Percentiles rank a stretch among this genome's conserved stretches.
Evolutionary conservation across 1,284 basidiomycete genomes (phyloP).

Genomic region (Mycena sp.): DNA sequence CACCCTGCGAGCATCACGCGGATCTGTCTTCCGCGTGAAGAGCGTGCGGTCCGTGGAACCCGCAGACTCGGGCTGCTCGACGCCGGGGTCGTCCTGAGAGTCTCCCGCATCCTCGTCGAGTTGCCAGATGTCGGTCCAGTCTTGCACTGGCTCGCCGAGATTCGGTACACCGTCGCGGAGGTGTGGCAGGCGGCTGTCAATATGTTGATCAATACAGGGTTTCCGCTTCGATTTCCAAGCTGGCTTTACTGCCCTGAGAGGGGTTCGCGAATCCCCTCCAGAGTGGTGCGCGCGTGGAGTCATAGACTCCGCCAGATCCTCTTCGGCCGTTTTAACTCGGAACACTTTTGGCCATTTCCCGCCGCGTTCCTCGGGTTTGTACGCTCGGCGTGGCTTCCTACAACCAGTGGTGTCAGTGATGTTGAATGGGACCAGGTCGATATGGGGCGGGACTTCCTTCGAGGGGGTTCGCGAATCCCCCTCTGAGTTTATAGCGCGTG

Average conservation of each 20-base stretch:
- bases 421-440: background rate
- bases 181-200: background rate
- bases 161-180: slow-evolving; percentile 1
- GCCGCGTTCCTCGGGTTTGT: background rate
- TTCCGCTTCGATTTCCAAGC: background rate
- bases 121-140: slow-evolving; percentile 16
- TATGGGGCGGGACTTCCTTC: slow-evolving; percentile 11
- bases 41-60: slow-evolving; percentile 36
- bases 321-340: background rate
- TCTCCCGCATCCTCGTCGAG: slow-evolving; percentile 23
- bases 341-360: background rate
- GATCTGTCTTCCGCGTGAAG: slow-evolving; percentile 16
- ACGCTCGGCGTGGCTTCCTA: background rate
- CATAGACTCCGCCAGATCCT: too few relatives aligned
- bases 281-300: background rate
- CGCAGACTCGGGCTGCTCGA: slow-evolving; percentile 29
- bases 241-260: background rate
- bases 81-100: background rate
- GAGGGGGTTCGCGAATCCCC: slow-evolving; percentile 10
- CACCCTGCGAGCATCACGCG: slow-evolving; percentile 4
- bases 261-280: slow-evolving; percentile 6
- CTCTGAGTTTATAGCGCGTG: slow-evolving; percentile 7
- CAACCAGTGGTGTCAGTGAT: slow-evolving; percentile 17
- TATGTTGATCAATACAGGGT: background rate
- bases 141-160: slow-evolving; percentile 3